Percentiles rank a stretch among this genome's conserved stretches.
Conservation (phyloP, 73 alveolate species). For the Effrenium voratum region DNA sequence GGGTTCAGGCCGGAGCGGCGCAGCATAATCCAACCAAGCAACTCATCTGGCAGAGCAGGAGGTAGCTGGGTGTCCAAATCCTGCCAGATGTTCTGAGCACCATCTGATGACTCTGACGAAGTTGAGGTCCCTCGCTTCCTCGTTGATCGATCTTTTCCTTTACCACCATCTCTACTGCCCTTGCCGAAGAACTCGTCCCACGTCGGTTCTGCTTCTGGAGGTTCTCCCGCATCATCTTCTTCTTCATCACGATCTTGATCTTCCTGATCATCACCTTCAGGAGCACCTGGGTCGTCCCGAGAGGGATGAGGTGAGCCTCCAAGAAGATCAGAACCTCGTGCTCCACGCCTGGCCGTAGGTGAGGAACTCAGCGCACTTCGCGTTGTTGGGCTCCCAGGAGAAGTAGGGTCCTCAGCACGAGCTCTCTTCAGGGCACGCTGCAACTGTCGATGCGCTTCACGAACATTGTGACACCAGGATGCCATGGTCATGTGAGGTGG, state of each 20-base stretch:
- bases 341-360: neutral
- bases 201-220: neutral
- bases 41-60: neutral
- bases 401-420: neutral
- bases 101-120: neutral
- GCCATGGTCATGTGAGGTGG: slow-evolving; percentile 16
- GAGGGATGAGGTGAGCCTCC: neutral
- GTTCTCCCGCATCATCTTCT: no score
- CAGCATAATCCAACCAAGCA: neutral
- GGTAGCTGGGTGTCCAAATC: neutral
- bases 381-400: neutral
- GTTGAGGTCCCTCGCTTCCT: neutral
- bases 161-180: neutral
- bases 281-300: neutral
- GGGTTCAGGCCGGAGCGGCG: neutral
- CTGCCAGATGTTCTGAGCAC: neutral
- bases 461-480: neutral
- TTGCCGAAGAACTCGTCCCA: neutral
- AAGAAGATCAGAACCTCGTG: neutral
- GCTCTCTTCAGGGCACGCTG: slow-evolving; percentile 44
- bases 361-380: neutral
- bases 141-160: neutral
- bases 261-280: neutral
- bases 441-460: neutral
- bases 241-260: neutral